Percentiles rank a stretch among this genome's conserved stretches.
These are phyloP conservation scores for Russula virescens DNA, from an alignment of 768 basidiomycete species.

Conservation along the genomic window DNA sequence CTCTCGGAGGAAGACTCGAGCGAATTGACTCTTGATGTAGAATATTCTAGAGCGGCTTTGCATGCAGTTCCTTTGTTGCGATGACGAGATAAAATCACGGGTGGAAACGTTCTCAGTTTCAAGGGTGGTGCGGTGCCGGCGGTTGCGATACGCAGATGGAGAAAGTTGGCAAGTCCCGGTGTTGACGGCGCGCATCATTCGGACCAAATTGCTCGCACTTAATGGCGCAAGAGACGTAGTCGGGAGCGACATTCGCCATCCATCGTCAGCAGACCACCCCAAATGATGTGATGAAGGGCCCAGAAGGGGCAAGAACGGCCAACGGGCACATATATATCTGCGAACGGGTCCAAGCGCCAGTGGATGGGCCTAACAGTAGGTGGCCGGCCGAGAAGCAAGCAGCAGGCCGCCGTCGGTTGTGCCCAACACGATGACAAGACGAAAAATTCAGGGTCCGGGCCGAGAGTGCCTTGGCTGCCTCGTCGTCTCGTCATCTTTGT, in stretches of 20 bases:
- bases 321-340: neutral
- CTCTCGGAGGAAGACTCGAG: neutral
- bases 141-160: neutral
- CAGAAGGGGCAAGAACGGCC: neutral
- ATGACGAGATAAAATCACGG: slow-evolving; percentile 1
- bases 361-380: neutral
- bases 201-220: neutral
- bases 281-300: neutral
- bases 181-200: neutral
- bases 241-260: neutral
- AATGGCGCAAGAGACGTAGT: neutral
- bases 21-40: neutral
- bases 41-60: neutral
- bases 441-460: neutral
- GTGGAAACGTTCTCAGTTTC: neutral
- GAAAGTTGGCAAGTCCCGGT: neutral
- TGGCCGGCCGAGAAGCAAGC: neutral
- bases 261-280: neutral
- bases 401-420: neutral
- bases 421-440: too few relatives aligned
- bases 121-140: neutral
- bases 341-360: neutral
- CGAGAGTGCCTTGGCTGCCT: neutral
- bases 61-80: neutral
- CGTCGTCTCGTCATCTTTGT: slow-evolving; percentile 2